Evolutionary conservation across 805 yeast species (phyloP).

Genomic region (Kazachstania martiniae): DNA sequence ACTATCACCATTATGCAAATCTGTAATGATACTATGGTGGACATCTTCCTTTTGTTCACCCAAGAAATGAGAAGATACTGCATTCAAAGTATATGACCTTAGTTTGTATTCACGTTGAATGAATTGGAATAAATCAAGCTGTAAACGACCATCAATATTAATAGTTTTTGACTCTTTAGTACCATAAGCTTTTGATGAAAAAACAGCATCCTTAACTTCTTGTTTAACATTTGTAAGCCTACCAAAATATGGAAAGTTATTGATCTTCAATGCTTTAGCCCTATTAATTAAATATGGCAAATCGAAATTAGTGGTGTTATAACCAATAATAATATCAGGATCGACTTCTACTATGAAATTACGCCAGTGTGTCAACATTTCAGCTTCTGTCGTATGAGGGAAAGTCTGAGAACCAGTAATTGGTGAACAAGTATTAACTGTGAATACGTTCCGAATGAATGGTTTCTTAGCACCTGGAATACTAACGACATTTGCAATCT

Average conservation of each 20-base stretch:
- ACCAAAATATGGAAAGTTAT: conserved; percentile 77
- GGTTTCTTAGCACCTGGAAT: conserved; percentile 69
- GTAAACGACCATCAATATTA: conserved; percentile 93
- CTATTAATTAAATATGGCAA: conserved; percentile 86
- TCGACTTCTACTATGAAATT: conserved; percentile 77
- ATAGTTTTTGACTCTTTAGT: conserved; percentile 86
- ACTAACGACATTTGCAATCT: conserved; percentile 91
- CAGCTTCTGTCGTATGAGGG: conserved; percentile 63
- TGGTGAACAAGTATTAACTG: conserved; percentile 82
- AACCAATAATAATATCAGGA: conserved; percentile 95
- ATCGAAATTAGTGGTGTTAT: conserved; percentile 90
- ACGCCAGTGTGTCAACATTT: conserved; percentile 78
- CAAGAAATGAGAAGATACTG: conserved; percentile 87
- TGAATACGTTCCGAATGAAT: conserved; percentile 88
- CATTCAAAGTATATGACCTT: conserved; percentile 87
- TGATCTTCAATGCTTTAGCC: conserved; percentile 58
- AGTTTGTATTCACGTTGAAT: conserved; percentile 90
- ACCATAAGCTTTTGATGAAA: conserved; percentile 93
- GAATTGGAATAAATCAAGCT: conserved; percentile 83
- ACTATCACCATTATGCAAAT: conserved; percentile 80
- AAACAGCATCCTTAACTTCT: conserved; percentile 68
- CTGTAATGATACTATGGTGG: conserved; percentile 92
- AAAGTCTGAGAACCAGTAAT: conserved; percentile 89
- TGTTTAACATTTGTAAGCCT: conserved; percentile 59
- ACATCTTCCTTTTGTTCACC: conserved; percentile 98